A percentile compares a stretch with the other conserved stretches of the same genome.
These are phyloP conservation scores for Pseudotulostoma volvatum DNA, from an alignment of 495 filamentous ascomycete genomes.

Conservation along the genomic window DNA sequence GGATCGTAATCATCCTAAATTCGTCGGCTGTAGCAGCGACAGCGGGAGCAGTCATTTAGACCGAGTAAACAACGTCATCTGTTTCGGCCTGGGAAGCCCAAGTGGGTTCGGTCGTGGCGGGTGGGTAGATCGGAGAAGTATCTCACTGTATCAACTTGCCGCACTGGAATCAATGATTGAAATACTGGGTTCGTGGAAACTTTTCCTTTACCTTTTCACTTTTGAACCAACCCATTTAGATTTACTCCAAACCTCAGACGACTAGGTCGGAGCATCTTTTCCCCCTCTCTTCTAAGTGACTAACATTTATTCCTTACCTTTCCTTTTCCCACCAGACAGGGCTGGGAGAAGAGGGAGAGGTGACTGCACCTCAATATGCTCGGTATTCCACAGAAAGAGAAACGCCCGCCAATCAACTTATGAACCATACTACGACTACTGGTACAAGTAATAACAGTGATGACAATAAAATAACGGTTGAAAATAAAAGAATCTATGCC, in stretches of 20 bases:
- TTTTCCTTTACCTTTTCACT: slow-evolving; percentile 1
- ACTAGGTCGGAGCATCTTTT: too few species aligned
- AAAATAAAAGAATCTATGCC: slow-evolving; percentile 23
- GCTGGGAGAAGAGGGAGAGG: neutral
- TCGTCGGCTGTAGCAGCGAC: neutral
- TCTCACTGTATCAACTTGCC: slow-evolving; percentile 42
- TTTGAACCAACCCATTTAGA: too few species aligned
- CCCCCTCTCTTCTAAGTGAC: too few species aligned
- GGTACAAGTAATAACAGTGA: too few species aligned
- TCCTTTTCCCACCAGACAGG: neutral
- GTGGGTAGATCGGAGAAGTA: slow-evolving; percentile 28
- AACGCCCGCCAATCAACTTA: too few species aligned
- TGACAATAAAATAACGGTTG: neutral
- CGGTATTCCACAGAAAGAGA: too few species aligned
- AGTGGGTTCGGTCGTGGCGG: slow-evolving; percentile 29
- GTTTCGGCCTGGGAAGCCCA: slow-evolving; percentile 39
- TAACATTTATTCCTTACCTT: too few species aligned
- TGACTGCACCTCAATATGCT: too few species aligned
- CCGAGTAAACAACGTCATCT: slow-evolving; percentile 22
- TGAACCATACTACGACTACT: too few species aligned
- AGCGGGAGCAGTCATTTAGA: neutral
- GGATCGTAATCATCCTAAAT: neutral
- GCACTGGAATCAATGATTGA: slow-evolving; percentile 38
- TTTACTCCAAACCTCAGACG: too few species aligned
- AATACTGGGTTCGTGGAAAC: slow-evolving; percentile 5